A percentile compares a stretch with the other conserved stretches of the same genome.
Evolutionary conservation across 257 asterid genomes (phyloP).

Genomic region (Solanum paucissectum): DNA sequence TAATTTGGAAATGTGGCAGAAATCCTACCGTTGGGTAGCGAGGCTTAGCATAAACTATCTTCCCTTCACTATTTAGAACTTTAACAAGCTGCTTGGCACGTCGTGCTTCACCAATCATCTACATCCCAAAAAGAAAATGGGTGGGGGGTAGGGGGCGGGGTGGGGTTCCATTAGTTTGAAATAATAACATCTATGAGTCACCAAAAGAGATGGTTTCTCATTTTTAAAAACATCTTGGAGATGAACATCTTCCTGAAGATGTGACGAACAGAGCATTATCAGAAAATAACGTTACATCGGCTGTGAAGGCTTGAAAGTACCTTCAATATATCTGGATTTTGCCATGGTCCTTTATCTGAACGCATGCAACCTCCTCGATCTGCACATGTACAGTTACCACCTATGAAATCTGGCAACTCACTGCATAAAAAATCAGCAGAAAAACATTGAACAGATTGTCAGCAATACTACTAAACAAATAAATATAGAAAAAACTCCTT

Average conservation of each 20-base stretch:
- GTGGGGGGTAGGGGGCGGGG: not conserved
- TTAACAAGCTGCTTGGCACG: constrained; percentile 85
- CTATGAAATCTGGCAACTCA: constrained; percentile 88
- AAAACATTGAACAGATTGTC: not conserved
- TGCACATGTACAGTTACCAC: constrained; percentile 81
- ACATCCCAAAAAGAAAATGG: constrained; percentile 17
- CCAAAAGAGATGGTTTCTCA: not conserved
- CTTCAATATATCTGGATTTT: constrained; percentile 81
- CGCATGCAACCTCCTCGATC: constrained; percentile 85
- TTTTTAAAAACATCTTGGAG: not conserved
- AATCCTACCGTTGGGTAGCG: constrained; percentile 52
- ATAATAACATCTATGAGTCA: not conserved
- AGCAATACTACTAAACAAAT: not conserved
- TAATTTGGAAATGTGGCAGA: not conserved
- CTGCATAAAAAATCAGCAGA: constrained; percentile 26
- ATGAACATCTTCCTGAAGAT: not conserved
- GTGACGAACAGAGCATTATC: not conserved
- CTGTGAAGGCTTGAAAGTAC: constrained; percentile 14
- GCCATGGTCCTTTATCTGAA: constrained; percentile 99
- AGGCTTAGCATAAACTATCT: constrained; percentile 92
- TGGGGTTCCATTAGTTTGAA: not conserved
- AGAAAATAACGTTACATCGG: not conserved
- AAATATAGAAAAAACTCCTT: not conserved
- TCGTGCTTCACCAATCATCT: constrained; percentile 90
- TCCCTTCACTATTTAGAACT: constrained; percentile 90